Percentiles rank a stretch among this genome's conserved stretches.
These are phyloP conservation scores for Pterulicium gracile DNA, from an alignment of 1,284 basidiomycete species.

Conservation along the genomic window DNA sequence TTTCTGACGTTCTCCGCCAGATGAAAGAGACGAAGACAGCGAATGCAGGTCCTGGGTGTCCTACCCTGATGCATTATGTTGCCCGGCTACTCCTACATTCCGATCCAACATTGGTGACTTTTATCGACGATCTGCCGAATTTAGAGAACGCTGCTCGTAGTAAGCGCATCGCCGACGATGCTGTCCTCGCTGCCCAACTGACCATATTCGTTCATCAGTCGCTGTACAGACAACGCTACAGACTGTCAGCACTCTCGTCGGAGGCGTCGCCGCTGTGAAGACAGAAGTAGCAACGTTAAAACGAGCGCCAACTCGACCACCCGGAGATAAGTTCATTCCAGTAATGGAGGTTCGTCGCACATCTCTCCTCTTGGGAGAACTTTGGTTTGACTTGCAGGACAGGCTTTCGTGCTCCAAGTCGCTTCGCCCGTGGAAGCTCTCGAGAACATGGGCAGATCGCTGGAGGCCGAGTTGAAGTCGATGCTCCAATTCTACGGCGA, in stretches of 20 bases:
- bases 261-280: constrained; percentile 47
- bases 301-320: constrained; percentile 17
- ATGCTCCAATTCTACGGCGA: constrained; percentile 70
- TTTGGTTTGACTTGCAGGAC: constrained; percentile 6
- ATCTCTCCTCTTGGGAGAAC: not conserved
- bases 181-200: too few species aligned
- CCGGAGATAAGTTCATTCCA: constrained; percentile 49
- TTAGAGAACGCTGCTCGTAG: constrained; percentile 76
- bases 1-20: constrained; percentile 26
- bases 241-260: constrained; percentile 45
- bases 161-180: constrained; percentile 24
- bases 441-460: constrained; percentile 42
- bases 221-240: constrained; percentile 55
- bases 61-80: constrained; percentile 81
- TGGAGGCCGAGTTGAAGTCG: constrained; percentile 49
- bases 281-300: constrained; percentile 41
- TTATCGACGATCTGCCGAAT: constrained; percentile 75
- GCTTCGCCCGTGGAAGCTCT: constrained; percentile 48
- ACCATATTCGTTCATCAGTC: constrained; percentile 31
- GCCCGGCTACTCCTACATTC: constrained; percentile 63
- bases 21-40: constrained; percentile 79
- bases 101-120: constrained; percentile 58
- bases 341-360: constrained; percentile 50
- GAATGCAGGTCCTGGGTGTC: constrained; percentile 56
- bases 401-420: constrained; percentile 50